Base-by-base conservation (phyloP, 345 rosid genomes). In the Rubroshorea leprosula region DNA sequence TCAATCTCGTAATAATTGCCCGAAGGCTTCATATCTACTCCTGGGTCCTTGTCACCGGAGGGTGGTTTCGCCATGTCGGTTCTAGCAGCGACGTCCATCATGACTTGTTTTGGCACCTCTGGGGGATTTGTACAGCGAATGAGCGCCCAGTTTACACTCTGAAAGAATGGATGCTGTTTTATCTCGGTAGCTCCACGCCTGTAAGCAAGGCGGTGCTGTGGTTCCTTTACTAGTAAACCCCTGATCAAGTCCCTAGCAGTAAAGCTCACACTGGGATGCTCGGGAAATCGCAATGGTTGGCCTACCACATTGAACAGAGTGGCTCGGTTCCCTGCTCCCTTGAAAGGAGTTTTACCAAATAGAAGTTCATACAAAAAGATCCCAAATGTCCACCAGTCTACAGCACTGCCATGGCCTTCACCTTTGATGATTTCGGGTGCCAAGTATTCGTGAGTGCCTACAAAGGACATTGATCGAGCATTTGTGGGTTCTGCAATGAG, bases 351-450 rank as follows among this genome's bases (percentile, higher is more conserved):
- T 72, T 71, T 75, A 51, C 97, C 97, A 12, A 78, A 90, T 60
- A 89, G 50, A 60, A 89, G 92, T 77, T 89, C 97, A 19, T 86
- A 83, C 0, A 89, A 80, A 63, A 89, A 86, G 14, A 86, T 79
- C 70, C 97, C 97, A 23, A 84, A 84, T 0, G 92, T 86, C 97
- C 95, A 89, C 97, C 97, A 89, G 60, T 89, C 97, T 2, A 86
- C 95, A 1, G 95, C 95, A 55, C 92, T 83, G 24, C 92, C 95
- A 1, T 86, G 97, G 25, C 97, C 97, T 72, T 89, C 90, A 47
- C 95, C 89, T 64, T 82, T 86, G 63, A 89, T 80, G 57, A 86
- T 82, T 68, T 89, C 96, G 14, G 96, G 96, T 9, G 96, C 96
- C 59, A 89, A 64, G 75, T 89, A 89, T 72, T 89, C 94, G 22